Evolutionary conservation across 2,329 filamentous ascomycete species (phyloP), one percentile per base, ranked within the genome.

Genomic region (Clonostachys byssicola): DNA sequence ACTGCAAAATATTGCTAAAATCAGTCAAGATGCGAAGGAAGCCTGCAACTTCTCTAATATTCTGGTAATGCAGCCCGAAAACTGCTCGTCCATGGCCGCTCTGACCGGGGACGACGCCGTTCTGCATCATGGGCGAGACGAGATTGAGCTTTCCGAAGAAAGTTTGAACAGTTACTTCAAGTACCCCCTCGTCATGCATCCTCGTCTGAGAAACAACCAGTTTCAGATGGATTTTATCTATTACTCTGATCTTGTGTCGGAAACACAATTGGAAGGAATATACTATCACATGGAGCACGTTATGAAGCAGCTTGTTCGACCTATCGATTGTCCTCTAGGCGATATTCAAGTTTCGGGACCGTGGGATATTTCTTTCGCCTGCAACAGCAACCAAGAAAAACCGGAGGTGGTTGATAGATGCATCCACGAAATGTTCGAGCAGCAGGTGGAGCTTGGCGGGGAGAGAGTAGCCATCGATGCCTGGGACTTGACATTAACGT

Each of bases 11-110:
- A 55, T 58, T 20, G 30, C 36, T 14, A 48, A 48, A 33, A 33
- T 54, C 8, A 49, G 43, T 40, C n/a, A 43, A 8, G 48, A 40
- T 8, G 43, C 45, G 9, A 43, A 44, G 12, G 46, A 42, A 13
- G 53, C 53, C 8, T 49, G 48, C 40, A 46, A 54, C 7, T 55
- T 56, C 38, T 46, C 42, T 20, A 53, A 44, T 23, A 30, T 54
- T 9, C 40, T 58, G 23, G 52, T 55, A 17, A 40, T 51, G 12
- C 49, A 51, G 39, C 49, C 46, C 12, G 36, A 39, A 18, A 39
- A 18, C 5, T 30, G 23, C 4, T 30, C 23, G 23, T 30, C 23
- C 9, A 30, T 30, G 9, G 23, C 23, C 23, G 36, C 36, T 39
- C 36, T 39, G 36, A 18, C 36, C 12, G 36, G 5, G 7, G 36